Percentiles rank a stretch among this genome's conserved stretches.
Conservation (phyloP, 257 asterid genomes). For the Verbascum thapsus region DNA sequence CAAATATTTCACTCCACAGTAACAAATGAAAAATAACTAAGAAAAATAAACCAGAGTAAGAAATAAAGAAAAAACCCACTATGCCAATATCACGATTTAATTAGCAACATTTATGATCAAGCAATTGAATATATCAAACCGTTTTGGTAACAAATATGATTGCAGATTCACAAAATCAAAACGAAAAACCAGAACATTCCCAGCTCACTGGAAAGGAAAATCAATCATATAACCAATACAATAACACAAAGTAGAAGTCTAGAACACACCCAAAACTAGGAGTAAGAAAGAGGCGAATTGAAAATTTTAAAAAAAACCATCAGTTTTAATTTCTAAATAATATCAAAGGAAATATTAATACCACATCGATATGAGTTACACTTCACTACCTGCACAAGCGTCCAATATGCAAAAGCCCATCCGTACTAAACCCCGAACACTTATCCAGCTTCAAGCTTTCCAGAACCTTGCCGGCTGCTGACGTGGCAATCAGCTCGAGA, state of each 20-base stretch:
- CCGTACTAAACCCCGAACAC: slow-evolving; percentile 75
- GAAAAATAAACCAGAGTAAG: not conserved
- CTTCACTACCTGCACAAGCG: slow-evolving; percentile 58
- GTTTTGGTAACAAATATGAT: too few species aligned
- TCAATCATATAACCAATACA: too few species aligned
- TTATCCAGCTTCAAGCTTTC: slow-evolving; percentile 69
- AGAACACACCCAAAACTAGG: not conserved
- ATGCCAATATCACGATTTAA: slow-evolving; percentile 6
- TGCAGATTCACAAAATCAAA: too few species aligned
- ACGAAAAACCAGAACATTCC: too few species aligned
- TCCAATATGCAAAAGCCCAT: slow-evolving; percentile 56
- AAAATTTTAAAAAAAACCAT: not conserved
- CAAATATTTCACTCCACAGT: not conserved
- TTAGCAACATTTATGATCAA: not conserved
- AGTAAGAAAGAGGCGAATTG: not conserved
- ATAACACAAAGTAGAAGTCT: too few species aligned
- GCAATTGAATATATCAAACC: too few species aligned
- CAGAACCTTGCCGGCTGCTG: slow-evolving; percentile 39
- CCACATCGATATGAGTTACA: not conserved
- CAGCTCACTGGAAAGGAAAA: too few species aligned
- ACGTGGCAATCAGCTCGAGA: slow-evolving; percentile 50
- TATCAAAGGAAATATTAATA: not conserved
- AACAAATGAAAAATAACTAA: not conserved
- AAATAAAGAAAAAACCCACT: not conserved
- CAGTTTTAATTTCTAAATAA: too few species aligned